Conservation (phyloP, 2,329 filamentous ascomycete genomes). For the Stemphylium beticola region DNA sequence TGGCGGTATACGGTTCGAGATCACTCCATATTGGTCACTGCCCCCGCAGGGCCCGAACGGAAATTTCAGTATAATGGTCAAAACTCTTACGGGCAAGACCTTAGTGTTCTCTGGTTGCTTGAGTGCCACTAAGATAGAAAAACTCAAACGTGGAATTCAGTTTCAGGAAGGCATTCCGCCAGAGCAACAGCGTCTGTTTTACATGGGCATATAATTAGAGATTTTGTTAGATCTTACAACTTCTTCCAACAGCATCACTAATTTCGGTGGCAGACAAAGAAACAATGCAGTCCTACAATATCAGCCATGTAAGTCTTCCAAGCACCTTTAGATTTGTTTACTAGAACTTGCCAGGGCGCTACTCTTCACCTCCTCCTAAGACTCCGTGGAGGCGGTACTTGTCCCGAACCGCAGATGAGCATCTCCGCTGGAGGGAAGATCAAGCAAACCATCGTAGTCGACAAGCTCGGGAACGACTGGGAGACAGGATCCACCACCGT, state of each 20-base stretch:
- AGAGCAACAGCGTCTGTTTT: conserved; percentile 59
- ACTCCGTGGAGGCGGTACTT: conserved; percentile 60
- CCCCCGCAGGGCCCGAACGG: background rate
- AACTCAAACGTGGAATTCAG: background rate
- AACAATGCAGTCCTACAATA: background rate
- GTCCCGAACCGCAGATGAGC: conserved; percentile 36
- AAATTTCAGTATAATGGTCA: conserved; percentile 4
- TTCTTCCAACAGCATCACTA: conserved; percentile 57
- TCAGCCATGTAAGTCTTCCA: background rate
- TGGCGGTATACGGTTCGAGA: conserved; percentile 55
- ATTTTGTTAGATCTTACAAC: background rate
- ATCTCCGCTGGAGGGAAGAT: conserved; percentile 52
- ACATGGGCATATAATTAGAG: background rate
- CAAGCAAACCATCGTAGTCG: conserved; percentile 48
- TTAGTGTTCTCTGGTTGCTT: conserved; percentile 73
- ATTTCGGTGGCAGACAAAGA: background rate
- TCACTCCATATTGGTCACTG: conserved; percentile 33
- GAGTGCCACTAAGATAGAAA: background rate
- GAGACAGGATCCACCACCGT: conserved; percentile 26
- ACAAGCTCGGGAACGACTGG: conserved; percentile 26
- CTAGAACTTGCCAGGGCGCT: conserved; percentile 83
- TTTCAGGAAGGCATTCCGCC: background rate
- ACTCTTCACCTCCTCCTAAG: conserved; percentile 74
- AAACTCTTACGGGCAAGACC: conserved; percentile 65
- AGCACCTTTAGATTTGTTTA: conserved; percentile 45